Conservation (phyloP, 1,139 yeast genomes). For the Nadsonia starkeyi-henricii region DNA sequence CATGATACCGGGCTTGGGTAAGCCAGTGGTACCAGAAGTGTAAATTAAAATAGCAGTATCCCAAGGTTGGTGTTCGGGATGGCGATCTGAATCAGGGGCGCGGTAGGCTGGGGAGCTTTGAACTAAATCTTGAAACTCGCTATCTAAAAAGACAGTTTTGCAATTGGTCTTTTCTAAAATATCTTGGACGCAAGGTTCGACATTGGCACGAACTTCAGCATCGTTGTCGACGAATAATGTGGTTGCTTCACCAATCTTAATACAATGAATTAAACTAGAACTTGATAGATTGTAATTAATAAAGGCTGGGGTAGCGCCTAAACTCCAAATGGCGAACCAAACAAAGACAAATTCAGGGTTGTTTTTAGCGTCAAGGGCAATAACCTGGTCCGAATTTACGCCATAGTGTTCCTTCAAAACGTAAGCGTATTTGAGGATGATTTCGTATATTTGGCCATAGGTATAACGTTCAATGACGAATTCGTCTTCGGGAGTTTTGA, state of each 20-base stretch:
- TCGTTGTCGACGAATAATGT: slow-evolving; percentile 51
- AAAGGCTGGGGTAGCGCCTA: slow-evolving; percentile 84
- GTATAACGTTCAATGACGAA: slow-evolving; percentile 53
- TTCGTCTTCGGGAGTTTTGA: slow-evolving; percentile 30
- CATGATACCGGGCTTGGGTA: slow-evolving; percentile 90
- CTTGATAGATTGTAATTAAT: slow-evolving; percentile 70
- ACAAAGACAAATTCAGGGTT: slow-evolving; percentile 66
- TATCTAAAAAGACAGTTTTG: slow-evolving; percentile 41
- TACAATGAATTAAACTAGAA: slow-evolving; percentile 65
- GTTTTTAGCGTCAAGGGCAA: slow-evolving; percentile 69
- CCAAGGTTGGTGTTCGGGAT: slow-evolving; percentile 13
- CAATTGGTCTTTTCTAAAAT: slow-evolving; percentile 28
- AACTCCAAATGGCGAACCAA: slow-evolving; percentile 83
- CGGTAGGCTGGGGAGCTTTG: slow-evolving; percentile 30
- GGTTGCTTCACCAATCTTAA: slow-evolving; percentile 50
- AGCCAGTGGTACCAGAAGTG: slow-evolving; percentile 91
- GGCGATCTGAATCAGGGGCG: slow-evolving; percentile 23
- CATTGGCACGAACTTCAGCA: slow-evolving; percentile 47
- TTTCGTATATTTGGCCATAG: slow-evolving; percentile 51
- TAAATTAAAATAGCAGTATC: slow-evolving; percentile 64
- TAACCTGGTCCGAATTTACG: slow-evolving; percentile 50
- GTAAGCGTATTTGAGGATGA: slow-evolving; percentile 50
- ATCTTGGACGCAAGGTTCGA: slow-evolving; percentile 37
- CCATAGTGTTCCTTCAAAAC: slow-evolving; percentile 52
- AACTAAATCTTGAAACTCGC: slow-evolving; percentile 28